Evolutionary conservation across 495 filamentous ascomycete genomes (phyloP), one percentile per base, ranked within the genome.

Genomic region (Talaromyces liani): DNA sequence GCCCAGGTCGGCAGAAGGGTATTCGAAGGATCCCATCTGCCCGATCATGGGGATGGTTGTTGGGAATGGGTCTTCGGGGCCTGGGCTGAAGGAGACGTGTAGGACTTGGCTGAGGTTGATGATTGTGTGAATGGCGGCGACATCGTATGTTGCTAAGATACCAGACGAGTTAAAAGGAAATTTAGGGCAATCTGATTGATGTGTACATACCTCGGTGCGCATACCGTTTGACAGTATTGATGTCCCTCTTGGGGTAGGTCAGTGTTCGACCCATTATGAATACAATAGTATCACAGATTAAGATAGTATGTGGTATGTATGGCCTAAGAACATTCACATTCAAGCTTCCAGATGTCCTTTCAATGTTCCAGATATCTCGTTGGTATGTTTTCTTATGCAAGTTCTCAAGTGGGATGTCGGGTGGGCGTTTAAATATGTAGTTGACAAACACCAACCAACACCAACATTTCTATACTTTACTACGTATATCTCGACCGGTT

Each of bases 41-140:
- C 92, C 92, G 65, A 96, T 90, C 91, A 96, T 94, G 41, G 93
- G 93, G 0, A 97, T 79, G 65, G 88, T 86, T 59, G 84, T 80
- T 4, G 92, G 91, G 66, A 92, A 92, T 12, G 87, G 87, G 63
- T 88, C 85, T 51, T 80, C 73, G 0, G 82, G 78, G 6, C 78
- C 77, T 22, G 82, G 76, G 36, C 79, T 80, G 84, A 96, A 97
- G 61, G 92, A 91, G 64, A 97, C 86, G 77, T 97, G 88, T 6
- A 96, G 80, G 10, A 97, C 84, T 16, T 86, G 86, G 18, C 84
- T 84, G 9, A 79, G 77, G 74, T 96, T 93, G 74, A 97, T 80
- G 67, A 97, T 91, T 60, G 71, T 70, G 71, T 97, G 91, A 71
- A 97, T 92, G 6, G 88, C 84, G 20, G 82, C 77, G 53, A 88